Base-by-base conservation (phyloP, 2,329 filamentous ascomycete species). In the Epichloe festucae region DNA sequence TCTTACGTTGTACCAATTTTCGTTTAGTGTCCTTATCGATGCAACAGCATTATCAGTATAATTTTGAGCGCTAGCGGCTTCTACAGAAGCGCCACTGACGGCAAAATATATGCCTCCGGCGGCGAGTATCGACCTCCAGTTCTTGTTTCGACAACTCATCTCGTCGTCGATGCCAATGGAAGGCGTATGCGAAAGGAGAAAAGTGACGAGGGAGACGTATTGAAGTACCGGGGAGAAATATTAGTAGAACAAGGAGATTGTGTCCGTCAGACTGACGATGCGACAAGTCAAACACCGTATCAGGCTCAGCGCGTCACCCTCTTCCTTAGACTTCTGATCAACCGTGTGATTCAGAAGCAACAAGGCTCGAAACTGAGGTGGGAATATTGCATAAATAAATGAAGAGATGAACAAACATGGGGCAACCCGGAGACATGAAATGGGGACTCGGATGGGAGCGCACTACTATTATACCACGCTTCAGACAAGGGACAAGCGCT, bases 1-100 rank as follows among this genome's bases (percentile, higher is more conserved):
- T 5, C 62, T 60, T 3, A 65, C 52, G 59, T 83, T 75, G 63
- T 87, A 87, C 76, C 78, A 87, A 15, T 64, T 57, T 3, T 57
- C 54, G 58, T 85, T 80, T 1, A 86, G 70, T 5, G 71, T 62
- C 38, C 66, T 56, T 41, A 70, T 67, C 5, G 67, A 66, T 15
- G 57, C 50, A 3, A 60, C 57, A 3, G 71, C 59, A 49, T 67
- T 58, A 14, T 56, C 55, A 10, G 63, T 59, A 58, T 73, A 73
- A 46, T 44, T 48, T 10, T 60, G 34, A 46, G 55, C 21, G 48
- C 52, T 54, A 46, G 57, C 56, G 38, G 58, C 57, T 40, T 52
- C 23, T 7, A 38, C 48, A 12, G 21, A 5, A 17, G 12, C 19
- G 23, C 40, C 44, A 34, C 40, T 38, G 6, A 23, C 11, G 12